Evolutionary conservation across 2,329 filamentous ascomycete genomes (phyloP).

Genomic region (Sporothrix brunneoviolacea): DNA sequence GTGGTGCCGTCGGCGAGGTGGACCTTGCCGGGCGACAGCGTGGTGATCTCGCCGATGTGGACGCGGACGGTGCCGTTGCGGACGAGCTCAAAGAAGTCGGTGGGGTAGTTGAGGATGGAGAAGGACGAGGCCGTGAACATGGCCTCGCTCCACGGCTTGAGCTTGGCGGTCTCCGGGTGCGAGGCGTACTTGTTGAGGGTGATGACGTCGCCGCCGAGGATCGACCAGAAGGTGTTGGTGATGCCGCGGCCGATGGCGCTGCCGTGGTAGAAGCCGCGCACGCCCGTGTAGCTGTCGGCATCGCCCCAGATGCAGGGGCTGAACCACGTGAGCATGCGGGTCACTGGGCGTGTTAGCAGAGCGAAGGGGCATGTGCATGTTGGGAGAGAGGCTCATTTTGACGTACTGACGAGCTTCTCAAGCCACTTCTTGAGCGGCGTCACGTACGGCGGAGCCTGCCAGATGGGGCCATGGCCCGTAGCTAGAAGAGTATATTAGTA

Average conservation of each 20-base stretch:
- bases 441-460: constrained; percentile 53
- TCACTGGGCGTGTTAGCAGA: too few relatives aligned
- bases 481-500: constrained; percentile 14
- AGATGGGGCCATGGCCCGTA: constrained; percentile 51
- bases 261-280: constrained; percentile 50
- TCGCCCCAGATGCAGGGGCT: constrained; percentile 67
- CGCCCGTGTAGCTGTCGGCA: constrained; percentile 50
- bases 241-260: constrained; percentile 50
- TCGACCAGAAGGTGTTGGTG: constrained; percentile 50
- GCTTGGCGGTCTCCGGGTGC: constrained; percentile 45
- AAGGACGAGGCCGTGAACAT: constrained; percentile 50
- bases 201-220: constrained; percentile 50
- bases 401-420: constrained; percentile 56
- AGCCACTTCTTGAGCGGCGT: constrained; percentile 62
- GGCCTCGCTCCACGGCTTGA: constrained; percentile 45
- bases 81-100: constrained; percentile 51
- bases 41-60: constrained; percentile 45
- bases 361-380: not conserved
- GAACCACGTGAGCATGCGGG: constrained; percentile 65
- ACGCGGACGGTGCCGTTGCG: constrained; percentile 44
- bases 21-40: constrained; percentile 39
- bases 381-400: not conserved
- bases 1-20: constrained; percentile 43
- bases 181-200: constrained; percentile 46
- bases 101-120: constrained; percentile 55